Percentiles rank a stretch among this genome's conserved stretches.
These are phyloP conservation scores for Liquidambar formosana DNA, from an alignment of 164 flowering plant genomes.

Conservation along the genomic window DNA sequence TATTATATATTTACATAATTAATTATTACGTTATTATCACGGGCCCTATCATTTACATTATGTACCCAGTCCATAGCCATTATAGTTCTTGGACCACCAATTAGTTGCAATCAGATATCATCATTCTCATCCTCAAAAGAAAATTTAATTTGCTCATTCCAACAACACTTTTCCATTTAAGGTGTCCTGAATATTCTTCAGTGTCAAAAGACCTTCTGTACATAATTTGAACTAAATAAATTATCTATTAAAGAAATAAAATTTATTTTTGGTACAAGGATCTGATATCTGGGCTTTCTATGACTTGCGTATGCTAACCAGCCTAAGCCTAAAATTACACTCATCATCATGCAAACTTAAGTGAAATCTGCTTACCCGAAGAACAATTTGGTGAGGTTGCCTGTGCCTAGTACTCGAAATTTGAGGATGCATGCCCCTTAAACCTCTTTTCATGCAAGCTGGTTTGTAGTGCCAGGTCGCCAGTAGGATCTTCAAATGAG, in stretches of 20 bases:
- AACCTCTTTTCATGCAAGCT: too few relatives aligned
- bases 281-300: slow-evolving; percentile 8
- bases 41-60: too few relatives aligned
- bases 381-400: neutral
- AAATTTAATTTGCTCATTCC: too few relatives aligned
- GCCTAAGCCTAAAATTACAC: neutral
- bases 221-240: neutral
- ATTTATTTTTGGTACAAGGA: neutral
- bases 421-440: too few relatives aligned
- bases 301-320: slow-evolving; percentile 12
- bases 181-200: neutral
- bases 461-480: neutral
- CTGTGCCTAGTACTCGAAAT: neutral
- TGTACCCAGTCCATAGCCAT: too few relatives aligned
- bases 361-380: neutral
- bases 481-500: neutral
- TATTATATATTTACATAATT: too few relatives aligned
- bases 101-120: too few relatives aligned
- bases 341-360: slow-evolving; percentile 1
- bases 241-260: neutral
- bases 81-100: too few relatives aligned
- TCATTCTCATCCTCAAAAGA: too few relatives aligned
- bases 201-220: neutral
- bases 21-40: too few relatives aligned
- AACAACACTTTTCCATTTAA: neutral